phyloP scores from a whole-genome alignment of 1,284 basidiomycete species.

The Irpex sp. region DNA sequence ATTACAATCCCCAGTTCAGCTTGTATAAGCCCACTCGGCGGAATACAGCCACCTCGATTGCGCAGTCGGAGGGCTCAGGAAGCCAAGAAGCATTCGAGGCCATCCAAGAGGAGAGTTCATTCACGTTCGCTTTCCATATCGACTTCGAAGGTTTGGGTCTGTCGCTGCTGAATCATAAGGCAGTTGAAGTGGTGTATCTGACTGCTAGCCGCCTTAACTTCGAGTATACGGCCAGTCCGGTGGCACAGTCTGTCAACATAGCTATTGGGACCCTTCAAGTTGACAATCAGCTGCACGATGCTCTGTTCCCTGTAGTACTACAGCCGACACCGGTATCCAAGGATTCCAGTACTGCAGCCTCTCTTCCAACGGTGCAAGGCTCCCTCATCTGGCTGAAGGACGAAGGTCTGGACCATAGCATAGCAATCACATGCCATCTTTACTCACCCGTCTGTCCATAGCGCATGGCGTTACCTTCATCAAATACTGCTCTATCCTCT shows the following conservation, averaged over 20 bases:
- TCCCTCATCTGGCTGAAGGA: constrained; percentile 92
- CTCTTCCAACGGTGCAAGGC: constrained; percentile 90
- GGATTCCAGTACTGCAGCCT: constrained; percentile 75
- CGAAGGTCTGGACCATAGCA: constrained; percentile 55
- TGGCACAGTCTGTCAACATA: constrained; percentile 80
- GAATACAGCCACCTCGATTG: constrained; percentile 41
- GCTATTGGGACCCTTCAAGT: constrained; percentile 92
- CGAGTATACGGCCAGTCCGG: constrained; percentile 81
- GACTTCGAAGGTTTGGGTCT: constrained; percentile 91
- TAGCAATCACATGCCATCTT: not conserved
- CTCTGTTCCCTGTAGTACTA: constrained; percentile 91
- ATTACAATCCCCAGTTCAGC: constrained; percentile 85
- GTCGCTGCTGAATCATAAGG: constrained; percentile 85
- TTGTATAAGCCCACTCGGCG: constrained; percentile 82
- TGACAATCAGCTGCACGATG: constrained; percentile 97
- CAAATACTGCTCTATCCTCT: constrained; percentile 93
- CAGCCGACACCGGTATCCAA: constrained; percentile 92
- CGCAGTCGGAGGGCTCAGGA: constrained; percentile 68
- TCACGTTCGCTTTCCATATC: constrained; percentile 68
- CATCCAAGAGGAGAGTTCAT: constrained; percentile 72
- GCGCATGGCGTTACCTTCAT: constrained; percentile 96
- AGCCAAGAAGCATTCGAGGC: constrained; percentile 85
- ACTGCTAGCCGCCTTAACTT: constrained; percentile 81
- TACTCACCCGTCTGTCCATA: constrained; percentile 26
- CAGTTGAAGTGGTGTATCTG: constrained; percentile 90